These are phyloP conservation scores for Colletotrichum sp. DNA, from an alignment of 2,329 filamentous ascomycete species.

Conservation along the genomic window DNA sequence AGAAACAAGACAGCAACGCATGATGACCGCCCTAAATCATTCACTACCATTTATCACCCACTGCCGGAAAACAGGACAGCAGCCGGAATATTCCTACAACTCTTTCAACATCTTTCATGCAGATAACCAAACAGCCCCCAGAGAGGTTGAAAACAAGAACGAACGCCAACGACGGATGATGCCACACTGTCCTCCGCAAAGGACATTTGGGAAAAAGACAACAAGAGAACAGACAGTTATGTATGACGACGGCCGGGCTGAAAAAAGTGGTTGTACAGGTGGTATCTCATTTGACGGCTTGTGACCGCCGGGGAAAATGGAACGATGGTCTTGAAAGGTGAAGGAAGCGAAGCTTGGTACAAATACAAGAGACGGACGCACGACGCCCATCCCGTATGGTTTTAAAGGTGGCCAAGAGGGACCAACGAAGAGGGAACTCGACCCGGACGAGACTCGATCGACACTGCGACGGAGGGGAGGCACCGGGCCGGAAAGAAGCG, in stretches of 20 bases:
- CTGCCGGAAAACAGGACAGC: neutral
- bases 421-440: neutral
- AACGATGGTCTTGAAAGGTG: neutral
- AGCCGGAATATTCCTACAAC: neutral
- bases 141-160: neutral
- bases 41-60: neutral
- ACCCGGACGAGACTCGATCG: neutral
- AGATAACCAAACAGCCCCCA: neutral
- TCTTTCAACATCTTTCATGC: slow-evolving; percentile 2
- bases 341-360: neutral
- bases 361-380: slow-evolving; percentile 8
- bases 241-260: neutral
- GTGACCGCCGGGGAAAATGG: slow-evolving; percentile 5
- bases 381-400: neutral
- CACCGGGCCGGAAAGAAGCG: neutral
- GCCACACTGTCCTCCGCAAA: neutral
- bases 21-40: neutral
- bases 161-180: slow-evolving; percentile 16
- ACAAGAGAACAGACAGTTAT: slow-evolving; percentile 3
- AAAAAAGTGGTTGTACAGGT: slow-evolving; percentile 20
- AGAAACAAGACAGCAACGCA: neutral
- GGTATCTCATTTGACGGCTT: slow-evolving; percentile 23
- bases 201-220: neutral
- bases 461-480: neutral
- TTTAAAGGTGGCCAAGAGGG: neutral